Conservation (phyloP, 768 basidiomycete species). For the Gyrodon lividus region DNA sequence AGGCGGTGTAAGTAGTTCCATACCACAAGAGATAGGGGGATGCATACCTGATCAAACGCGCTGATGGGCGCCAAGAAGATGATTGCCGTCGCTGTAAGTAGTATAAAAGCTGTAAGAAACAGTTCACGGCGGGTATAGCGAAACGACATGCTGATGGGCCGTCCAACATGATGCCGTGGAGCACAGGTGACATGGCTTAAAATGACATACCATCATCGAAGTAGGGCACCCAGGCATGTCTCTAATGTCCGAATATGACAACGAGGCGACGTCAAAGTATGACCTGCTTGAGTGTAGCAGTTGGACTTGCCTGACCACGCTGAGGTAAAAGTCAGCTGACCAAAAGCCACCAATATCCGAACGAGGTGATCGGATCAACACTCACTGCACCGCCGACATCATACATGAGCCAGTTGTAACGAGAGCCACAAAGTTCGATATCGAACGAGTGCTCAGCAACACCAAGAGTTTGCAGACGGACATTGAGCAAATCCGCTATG, state of each 20-base stretch:
- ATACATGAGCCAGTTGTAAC: conserved; percentile 76
- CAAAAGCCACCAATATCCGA: neutral
- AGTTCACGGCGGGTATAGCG: conserved; percentile 8
- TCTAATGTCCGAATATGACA: conserved; percentile 37
- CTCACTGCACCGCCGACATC: conserved; percentile 83
- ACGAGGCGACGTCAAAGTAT: conserved; percentile 16
- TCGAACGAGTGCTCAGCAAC: conserved; percentile 76
- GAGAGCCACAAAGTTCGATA: conserved; percentile 58
- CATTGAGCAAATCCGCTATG: conserved; percentile 74
- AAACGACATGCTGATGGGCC: conserved; percentile 18
- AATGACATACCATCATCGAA: conserved; percentile 72
- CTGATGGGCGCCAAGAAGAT: conserved; percentile 87
- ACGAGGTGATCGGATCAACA: conserved; percentile 14
- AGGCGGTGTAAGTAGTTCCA: conserved; percentile 12
- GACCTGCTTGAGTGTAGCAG: conserved; percentile 7
- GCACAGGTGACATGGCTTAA: conserved; percentile 8
- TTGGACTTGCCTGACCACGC: conserved; percentile 57
- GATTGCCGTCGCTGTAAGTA: conserved; percentile 65
- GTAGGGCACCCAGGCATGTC: conserved; percentile 81
- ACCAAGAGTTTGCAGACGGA: conserved; percentile 77
- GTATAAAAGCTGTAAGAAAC: conserved; percentile 5
- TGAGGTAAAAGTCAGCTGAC: conserved; percentile 26
- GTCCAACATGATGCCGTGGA: conserved; percentile 2
- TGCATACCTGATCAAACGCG: conserved; percentile 77
- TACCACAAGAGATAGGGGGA: neutral